Conservation (phyloP, 257 asterid species). For the Handroanthus guayacan region DNA sequence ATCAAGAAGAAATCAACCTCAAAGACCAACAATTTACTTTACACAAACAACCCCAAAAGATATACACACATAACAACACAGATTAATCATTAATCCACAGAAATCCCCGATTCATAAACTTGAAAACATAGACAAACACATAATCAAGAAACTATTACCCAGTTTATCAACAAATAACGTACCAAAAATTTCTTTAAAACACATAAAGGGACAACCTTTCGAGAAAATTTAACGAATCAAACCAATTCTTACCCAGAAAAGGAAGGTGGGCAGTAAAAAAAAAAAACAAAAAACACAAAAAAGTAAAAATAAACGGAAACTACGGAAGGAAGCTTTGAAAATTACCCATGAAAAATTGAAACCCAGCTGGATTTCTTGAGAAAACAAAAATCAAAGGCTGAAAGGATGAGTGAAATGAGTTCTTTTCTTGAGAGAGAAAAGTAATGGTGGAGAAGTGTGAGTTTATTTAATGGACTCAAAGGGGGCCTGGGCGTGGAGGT, state of each 20-base stretch:
- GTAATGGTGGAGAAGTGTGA: constrained; percentile 33
- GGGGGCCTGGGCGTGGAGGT: constrained; percentile 23
- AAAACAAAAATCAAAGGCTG: constrained; percentile 7
- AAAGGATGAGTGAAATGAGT: constrained; percentile 1
- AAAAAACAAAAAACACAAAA: not conserved
- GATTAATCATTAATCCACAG: constrained; percentile 3
- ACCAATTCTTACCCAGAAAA: not conserved
- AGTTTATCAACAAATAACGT: not conserved
- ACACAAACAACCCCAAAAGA: not conserved
- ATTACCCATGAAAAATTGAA: constrained; percentile 23
- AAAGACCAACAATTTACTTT: not conserved
- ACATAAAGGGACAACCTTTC: not conserved
- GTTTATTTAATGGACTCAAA: constrained; percentile 36
- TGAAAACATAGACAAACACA: not conserved
- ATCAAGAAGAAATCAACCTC: not conserved
- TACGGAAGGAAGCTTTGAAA: not conserved
- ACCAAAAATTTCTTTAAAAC: not conserved
- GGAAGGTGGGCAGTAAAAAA: too few species aligned
- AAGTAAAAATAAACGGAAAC: not conserved
- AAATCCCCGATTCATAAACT: constrained; percentile 3
- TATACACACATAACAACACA: not conserved
- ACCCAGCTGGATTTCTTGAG: constrained; percentile 12
- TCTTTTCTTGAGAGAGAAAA: constrained; percentile 20
- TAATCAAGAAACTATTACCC: not conserved
- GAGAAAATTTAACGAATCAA: not conserved